A percentile compares a stretch with the other conserved stretches of the same genome.
phyloP scores from a whole-genome alignment of 495 filamentous ascomycete species.

The Mycothermus thermophilus region DNA sequence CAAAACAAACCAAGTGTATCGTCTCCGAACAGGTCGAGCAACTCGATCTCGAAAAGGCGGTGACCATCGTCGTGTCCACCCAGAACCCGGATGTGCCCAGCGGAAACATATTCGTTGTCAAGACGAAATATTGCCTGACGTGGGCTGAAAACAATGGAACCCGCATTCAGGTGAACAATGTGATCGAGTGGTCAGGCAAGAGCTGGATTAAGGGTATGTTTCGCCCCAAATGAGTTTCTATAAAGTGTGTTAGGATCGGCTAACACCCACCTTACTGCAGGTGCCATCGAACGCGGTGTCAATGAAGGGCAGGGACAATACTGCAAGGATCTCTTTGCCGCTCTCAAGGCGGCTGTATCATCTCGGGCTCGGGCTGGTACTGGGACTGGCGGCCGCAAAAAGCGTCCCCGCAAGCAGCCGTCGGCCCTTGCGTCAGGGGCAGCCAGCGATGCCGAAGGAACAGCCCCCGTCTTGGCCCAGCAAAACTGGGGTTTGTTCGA shows the following conservation, averaged over 20 bases:
- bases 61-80: slow-evolving; percentile 63
- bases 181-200: slow-evolving; percentile 93
- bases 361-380: slow-evolving; percentile 41
- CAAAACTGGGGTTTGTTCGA: slow-evolving; percentile 70
- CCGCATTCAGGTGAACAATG: slow-evolving; percentile 68
- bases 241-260: too few species aligned
- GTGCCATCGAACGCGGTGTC: slow-evolving; percentile 89
- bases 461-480: slow-evolving; percentile 28
- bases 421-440: slow-evolving; percentile 19
- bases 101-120: slow-evolving; percentile 79
- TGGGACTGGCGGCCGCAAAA: slow-evolving; percentile 29
- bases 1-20: slow-evolving; percentile 90
- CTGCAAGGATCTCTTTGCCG: slow-evolving; percentile 57
- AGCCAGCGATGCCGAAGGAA: slow-evolving; percentile 32
- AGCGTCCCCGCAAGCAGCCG: slow-evolving; percentile 43
- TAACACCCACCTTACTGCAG: slow-evolving; percentile 25
- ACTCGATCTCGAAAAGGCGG: slow-evolving; percentile 75
- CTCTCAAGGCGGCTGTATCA: slow-evolving; percentile 58
- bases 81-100: slow-evolving; percentile 93
- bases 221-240: too few species aligned
- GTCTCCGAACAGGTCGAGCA: slow-evolving; percentile 69
- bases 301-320: slow-evolving; percentile 79
- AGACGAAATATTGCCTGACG: slow-evolving; percentile 86
- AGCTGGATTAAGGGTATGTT: slow-evolving; percentile 86
- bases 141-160: slow-evolving; percentile 83